phyloP scores from a whole-genome alignment of 2,329 filamentous ascomycete species.

The Botryosphaeria agaves region DNA sequence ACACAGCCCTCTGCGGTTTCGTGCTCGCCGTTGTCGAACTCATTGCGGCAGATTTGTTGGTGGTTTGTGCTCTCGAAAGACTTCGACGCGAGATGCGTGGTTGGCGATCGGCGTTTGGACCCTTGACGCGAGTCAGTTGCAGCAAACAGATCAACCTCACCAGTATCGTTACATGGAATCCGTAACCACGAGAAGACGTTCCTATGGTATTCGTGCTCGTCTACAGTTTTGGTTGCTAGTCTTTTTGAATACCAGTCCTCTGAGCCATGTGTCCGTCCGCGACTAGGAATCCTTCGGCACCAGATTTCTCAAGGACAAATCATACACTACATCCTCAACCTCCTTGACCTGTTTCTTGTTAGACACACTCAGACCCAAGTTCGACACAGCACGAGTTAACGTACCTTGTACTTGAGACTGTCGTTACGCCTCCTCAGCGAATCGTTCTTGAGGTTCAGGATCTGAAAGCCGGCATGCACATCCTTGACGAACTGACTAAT shows the following conservation, averaged over 20 bases:
- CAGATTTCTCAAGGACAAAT: conserved; percentile 73
- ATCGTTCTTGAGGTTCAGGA: conserved; percentile 96
- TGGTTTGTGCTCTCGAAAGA: neutral
- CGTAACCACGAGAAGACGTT: too few relatives aligned
- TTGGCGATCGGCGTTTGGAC: too few relatives aligned
- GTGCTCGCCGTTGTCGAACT: neutral
- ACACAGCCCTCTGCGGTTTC: neutral
- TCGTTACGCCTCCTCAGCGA: conserved; percentile 73
- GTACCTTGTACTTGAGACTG: conserved; percentile 74
- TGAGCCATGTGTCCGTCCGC: too few relatives aligned
- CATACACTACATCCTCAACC: conserved; percentile 95
- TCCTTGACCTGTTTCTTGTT: conserved; percentile 73
- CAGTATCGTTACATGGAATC: too few relatives aligned
- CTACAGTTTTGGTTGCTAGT: too few relatives aligned
- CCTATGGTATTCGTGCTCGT: too few relatives aligned
- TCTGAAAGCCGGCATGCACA: conserved; percentile 86
- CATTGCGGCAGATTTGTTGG: neutral
- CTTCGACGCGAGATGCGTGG: too few relatives aligned
- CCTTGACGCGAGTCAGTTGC: too few relatives aligned
- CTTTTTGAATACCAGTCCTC: too few relatives aligned
- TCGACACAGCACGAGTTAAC: conserved; percentile 8
- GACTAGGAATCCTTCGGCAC: conserved; percentile 25
- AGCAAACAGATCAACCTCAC: too few relatives aligned
- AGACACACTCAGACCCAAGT: neutral
- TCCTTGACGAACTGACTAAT: conserved; percentile 93